Percentiles rank a stretch among this genome's conserved stretches.
Conservation (phyloP, 805 yeast species). For the Candida berthetii region DNA sequence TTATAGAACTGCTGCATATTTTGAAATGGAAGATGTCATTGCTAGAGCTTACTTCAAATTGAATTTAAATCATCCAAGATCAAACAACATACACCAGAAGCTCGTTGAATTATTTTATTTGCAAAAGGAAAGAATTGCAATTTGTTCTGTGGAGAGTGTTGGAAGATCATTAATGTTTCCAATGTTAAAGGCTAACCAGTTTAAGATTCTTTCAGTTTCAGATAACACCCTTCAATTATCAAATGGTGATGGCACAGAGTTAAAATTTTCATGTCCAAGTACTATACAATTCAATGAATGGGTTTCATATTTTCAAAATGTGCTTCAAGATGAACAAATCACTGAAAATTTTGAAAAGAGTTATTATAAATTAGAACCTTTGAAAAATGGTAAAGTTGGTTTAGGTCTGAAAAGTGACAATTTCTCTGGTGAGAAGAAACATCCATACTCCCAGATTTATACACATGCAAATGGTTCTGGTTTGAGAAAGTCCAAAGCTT, state of each 20-base stretch:
- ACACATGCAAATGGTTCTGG: slow-evolving; percentile 1
- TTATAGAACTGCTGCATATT: slow-evolving; percentile 10
- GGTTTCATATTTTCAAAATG: slow-evolving; percentile 1
- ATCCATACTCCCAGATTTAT: background rate
- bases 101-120: slow-evolving; percentile 15
- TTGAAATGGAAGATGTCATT: slow-evolving; percentile 10
- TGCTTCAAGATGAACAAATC: slow-evolving; percentile 2
- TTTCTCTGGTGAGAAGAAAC: background rate
- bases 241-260: slow-evolving; percentile 3
- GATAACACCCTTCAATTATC: slow-evolving; percentile 2
- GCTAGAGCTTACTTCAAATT: slow-evolving; percentile 20
- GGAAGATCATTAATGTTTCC: slow-evolving; percentile 20
- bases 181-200: slow-evolving; percentile 12
- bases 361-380: slow-evolving; percentile 4
- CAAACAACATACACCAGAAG: background rate
- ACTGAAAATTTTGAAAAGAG: slow-evolving; percentile 3
- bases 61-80: slow-evolving; percentile 6
- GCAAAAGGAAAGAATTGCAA: slow-evolving; percentile 11
- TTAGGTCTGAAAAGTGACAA: slow-evolving; percentile 8
- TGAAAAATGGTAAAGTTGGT: slow-evolving; percentile 12
- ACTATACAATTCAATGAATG: slow-evolving; percentile 15
- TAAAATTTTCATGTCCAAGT: slow-evolving; percentile 17
- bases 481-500: slow-evolving; percentile 12
- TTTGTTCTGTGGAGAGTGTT: slow-evolving; percentile 14
- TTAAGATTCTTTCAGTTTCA: slow-evolving; percentile 7